Percentiles rank a stretch among this genome's conserved stretches.
Evolutionary conservation across 2,329 filamentous ascomycete species (phyloP).

Genomic region (Fusarium equiseti): DNA sequence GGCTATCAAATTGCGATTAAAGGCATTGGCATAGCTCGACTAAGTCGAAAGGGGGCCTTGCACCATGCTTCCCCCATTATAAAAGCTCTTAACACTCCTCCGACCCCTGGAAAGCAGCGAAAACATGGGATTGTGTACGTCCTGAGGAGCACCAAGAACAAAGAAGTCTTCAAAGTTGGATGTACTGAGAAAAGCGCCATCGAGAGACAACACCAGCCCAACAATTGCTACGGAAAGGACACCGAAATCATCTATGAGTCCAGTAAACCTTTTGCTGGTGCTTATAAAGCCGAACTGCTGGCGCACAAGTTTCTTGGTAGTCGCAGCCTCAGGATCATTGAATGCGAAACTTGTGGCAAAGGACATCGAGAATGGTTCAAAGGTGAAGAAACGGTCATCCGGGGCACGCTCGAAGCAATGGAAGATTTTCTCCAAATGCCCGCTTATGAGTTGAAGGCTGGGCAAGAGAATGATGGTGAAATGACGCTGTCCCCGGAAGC

Average conservation of each 20-base stretch:
- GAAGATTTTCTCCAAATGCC: slow-evolving; percentile 17
- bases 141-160: slow-evolving; percentile 5
- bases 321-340: background rate
- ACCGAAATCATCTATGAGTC: slow-evolving; percentile 21
- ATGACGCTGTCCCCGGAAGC: slow-evolving; percentile 16
- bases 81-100: background rate
- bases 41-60: slow-evolving; percentile 18
- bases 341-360: slow-evolving; percentile 10
- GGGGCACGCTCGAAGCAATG: slow-evolving; percentile 13
- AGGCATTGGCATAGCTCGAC: background rate
- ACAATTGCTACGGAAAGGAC: slow-evolving; percentile 17
- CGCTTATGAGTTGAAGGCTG: slow-evolving; percentile 16
- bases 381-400: background rate
- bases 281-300: slow-evolving; percentile 21
- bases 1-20: background rate
- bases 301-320: background rate
- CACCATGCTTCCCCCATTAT: slow-evolving; percentile 2
- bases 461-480: background rate
- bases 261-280: background rate
- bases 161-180: slow-evolving; percentile 21
- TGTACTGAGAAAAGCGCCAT: slow-evolving; percentile 3
- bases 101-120: background rate
- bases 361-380: slow-evolving; percentile 21
- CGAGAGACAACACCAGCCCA: background rate
- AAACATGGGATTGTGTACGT: slow-evolving; percentile 18